phyloP scores from a whole-genome alignment of 2,329 filamentous ascomycete species.

The Monosporascus sp. region DNA sequence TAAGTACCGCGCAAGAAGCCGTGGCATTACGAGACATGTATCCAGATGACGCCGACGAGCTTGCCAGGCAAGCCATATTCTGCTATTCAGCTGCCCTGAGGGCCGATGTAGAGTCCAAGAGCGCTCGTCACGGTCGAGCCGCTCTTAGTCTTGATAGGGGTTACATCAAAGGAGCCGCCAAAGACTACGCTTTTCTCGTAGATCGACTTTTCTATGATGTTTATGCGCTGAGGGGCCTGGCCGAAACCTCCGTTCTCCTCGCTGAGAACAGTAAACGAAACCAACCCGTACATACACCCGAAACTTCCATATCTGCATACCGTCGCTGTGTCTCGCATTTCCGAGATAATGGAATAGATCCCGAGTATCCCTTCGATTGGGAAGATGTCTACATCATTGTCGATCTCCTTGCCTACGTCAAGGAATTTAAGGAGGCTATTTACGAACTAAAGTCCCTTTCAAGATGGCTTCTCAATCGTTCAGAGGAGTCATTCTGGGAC shows the following conservation, averaged over 20 bases:
- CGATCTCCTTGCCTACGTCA: constrained; percentile 67
- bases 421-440: constrained; percentile 61
- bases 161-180: constrained; percentile 47
- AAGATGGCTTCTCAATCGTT: constrained; percentile 77
- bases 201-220: constrained; percentile 49
- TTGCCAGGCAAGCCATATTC: constrained; percentile 49
- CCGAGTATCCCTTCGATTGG: constrained; percentile 54
- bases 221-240: constrained; percentile 48
- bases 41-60: constrained; percentile 39
- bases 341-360: constrained; percentile 26
- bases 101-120: constrained; percentile 51
- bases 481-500: constrained; percentile 74
- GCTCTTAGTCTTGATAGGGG: constrained; percentile 52
- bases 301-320: constrained; percentile 43
- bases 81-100: constrained; percentile 57
- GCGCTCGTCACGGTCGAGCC: constrained; percentile 55
- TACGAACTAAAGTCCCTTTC: constrained; percentile 64
- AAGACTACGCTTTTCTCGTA: constrained; percentile 52
- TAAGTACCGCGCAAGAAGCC: constrained; percentile 53
- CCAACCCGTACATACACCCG: constrained; percentile 25
- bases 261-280: constrained; percentile 43
- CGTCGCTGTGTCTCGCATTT: constrained; percentile 40
- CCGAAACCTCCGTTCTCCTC: constrained; percentile 47
- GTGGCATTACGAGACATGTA: constrained; percentile 42
- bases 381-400: constrained; percentile 80